Base-by-base conservation (phyloP, 345 rosid species). In the Populus pruinosa region DNA sequence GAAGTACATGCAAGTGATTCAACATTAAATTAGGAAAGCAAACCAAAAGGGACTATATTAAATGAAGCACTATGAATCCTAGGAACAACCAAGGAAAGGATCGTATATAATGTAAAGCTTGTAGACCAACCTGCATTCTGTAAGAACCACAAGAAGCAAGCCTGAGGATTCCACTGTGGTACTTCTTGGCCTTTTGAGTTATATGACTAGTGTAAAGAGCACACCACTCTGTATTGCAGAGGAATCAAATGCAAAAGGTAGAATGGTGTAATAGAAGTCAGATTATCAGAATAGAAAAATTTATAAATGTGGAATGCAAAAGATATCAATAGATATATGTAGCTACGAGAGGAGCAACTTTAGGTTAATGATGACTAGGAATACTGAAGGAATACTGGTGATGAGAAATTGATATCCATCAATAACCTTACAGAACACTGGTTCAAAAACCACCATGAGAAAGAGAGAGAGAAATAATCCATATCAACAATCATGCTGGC, bases 161-260 rank as follows among this genome's bases (percentile, higher is more conserved):
- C 61, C 76, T 73, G 38, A 73, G 67, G 49, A 59, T 33, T 38
- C 67, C 76, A 35, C 35, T 39, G 10, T 59, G 76, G 44, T 33
- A 73, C 76, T 61, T 38, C 67, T 73, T 73, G 76, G 67, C 76
- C 76, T 73, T 73, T 41, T 61, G 67, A 55, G 76, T 73, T 61
- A 73, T 39, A 31, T 59, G 67, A 25, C 41, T 73, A 23, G 68
- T 36, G 50, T 73, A 73, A 36, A 73, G 66, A n/a, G 53, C 67
- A 35, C 59, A 49, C 76, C 76, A 73, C 53, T 73, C 67, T 73
- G 66, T 50, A 73, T 33, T 2, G 43, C 61, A 59, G 5, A 49
- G 18, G 33, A 27, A 55, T 1, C 59, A 33, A 29, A 43, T 10
- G 67, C 47, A 14, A n/a, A 72, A 72, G 20, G 20, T 20, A 72